phyloP scores from a whole-genome alignment of 139 green algal genomes.

The Tetradesmus obliquus region DNA sequence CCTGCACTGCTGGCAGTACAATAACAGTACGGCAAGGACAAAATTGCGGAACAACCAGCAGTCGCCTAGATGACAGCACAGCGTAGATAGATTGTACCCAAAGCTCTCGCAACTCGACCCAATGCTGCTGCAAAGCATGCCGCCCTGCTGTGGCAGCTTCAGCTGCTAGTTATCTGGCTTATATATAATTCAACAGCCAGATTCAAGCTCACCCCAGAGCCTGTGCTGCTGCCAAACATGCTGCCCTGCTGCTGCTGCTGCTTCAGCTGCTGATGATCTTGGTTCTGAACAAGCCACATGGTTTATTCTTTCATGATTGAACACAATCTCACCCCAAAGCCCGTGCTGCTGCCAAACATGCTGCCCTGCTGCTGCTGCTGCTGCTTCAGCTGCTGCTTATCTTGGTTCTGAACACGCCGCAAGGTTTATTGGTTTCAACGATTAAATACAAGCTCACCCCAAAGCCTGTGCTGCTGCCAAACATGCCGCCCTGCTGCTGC shows the following conservation, averaged over 20 bases:
- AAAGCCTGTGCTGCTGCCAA: conserved; percentile 29
- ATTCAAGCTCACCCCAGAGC: no score
- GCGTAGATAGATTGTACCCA: not conserved
- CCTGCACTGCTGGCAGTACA: no score
- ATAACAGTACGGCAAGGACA: no score
- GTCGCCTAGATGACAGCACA: not conserved
- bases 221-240: not conserved
- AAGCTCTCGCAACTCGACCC: conserved; percentile 4
- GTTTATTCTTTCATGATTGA: no score
- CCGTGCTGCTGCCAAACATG: conserved; percentile 20
- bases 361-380: not conserved
- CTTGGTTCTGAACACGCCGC: not conserved
- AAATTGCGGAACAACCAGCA: no score
- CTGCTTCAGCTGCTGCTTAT: conserved; percentile 1
- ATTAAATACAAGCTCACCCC: conserved; percentile 1
- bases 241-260: not conserved
- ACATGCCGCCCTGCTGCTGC: conserved; percentile 16
- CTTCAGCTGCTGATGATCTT: not conserved
- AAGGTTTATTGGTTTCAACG: no score
- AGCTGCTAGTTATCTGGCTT: no score
- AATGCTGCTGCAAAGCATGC: not conserved
- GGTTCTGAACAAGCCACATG: not conserved
- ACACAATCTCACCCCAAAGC: conserved; percentile 8
- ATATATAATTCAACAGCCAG: no score
- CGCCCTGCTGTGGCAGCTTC: not conserved